Base-by-base conservation (phyloP, 116 monocot genomes). In the Iris pallida region DNA sequence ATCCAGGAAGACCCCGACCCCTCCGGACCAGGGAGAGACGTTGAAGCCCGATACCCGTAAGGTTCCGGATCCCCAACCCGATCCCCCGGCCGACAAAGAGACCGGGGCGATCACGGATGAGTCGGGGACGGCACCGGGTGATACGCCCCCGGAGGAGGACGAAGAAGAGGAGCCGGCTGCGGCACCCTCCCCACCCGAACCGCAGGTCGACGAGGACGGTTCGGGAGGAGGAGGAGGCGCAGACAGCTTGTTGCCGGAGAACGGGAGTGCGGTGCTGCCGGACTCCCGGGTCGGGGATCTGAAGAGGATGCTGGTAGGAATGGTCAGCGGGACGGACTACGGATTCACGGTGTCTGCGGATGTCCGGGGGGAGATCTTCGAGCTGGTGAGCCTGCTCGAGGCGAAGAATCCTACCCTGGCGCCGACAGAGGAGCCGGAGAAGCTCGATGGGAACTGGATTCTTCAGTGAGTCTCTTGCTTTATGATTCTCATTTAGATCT, bases 381-480 rank as follows among this genome's bases (percentile, higher is more conserved):
- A 96, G 83, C 73, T 96, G 52, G 83, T 96, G 1, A 82, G 44
- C 56, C 92, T 89, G 69, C 65, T 96, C 69, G 92, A 96, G 79
- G 81, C 81, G 15, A 46, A 53, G 68, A 96, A 92, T 70, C 96
- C 96, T 2, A 89, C 80, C 4, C 72, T 80, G 1, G 83, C 86
- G 6, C 96, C 96, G 7, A 76, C 48, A 1, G 79, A 87, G 44
- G 57, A 74, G 44, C 60, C 81, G 1, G 83, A 77, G 66, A 71
- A 89, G 57, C 89, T 96, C 40, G 81, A 89, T 63, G 92, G 96
- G 53, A 89, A 92, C 18, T 96, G 96, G 96, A 81, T 96, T 20
- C 77, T 96, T 13, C 55, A 92, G 92, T 96, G 74, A 86, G 91
- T 90, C 45, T 14, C 48, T 58, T 10, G 6, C 7, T 56, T 6